Conservation (phyloP, 352 stramenopile species). For the Phytophthora sp. region DNA sequence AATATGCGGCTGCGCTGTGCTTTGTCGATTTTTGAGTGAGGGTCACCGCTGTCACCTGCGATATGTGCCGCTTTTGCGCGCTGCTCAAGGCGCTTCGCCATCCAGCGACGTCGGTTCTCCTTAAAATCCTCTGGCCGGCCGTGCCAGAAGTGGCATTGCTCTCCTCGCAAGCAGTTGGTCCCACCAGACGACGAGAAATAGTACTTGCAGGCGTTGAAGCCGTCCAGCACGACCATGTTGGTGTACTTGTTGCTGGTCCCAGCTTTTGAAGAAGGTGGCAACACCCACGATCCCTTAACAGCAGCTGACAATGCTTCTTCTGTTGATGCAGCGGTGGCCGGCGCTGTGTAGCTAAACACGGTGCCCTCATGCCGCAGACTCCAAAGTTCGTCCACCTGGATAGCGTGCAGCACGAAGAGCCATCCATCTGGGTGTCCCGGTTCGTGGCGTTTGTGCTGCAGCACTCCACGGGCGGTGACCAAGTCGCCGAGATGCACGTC, state of each 20-base stretch:
- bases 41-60: slow-evolving; percentile 66
- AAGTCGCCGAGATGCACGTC: slow-evolving; percentile 77
- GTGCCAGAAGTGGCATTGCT: slow-evolving; percentile 85
- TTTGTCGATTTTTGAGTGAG: slow-evolving; percentile 76
- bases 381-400: slow-evolving; percentile 67
- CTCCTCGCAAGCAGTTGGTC: slow-evolving; percentile 67
- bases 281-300: slow-evolving; percentile 48
- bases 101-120: slow-evolving; percentile 68
- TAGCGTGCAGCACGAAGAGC: slow-evolving; percentile 58
- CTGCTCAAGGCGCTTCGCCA: slow-evolving; percentile 68
- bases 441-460: slow-evolving; percentile 52
- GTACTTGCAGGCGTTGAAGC: slow-evolving; percentile 88
- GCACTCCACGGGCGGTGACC: slow-evolving; percentile 46
- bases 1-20: slow-evolving; percentile 77
- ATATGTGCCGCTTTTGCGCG: slow-evolving; percentile 59
- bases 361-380: slow-evolving; percentile 49
- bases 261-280: slow-evolving; percentile 62
- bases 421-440: slow-evolving; percentile 33
- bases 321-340: neutral
- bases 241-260: slow-evolving; percentile 67
- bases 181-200: slow-evolving; percentile 78
- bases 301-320: neutral
- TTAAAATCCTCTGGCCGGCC: slow-evolving; percentile 65
- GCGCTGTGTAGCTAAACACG: slow-evolving; percentile 61
- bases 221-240: slow-evolving; percentile 82